Base-by-base conservation (phyloP, 371 early-diverging fungal species). In the Coemansia sp. region DNA sequence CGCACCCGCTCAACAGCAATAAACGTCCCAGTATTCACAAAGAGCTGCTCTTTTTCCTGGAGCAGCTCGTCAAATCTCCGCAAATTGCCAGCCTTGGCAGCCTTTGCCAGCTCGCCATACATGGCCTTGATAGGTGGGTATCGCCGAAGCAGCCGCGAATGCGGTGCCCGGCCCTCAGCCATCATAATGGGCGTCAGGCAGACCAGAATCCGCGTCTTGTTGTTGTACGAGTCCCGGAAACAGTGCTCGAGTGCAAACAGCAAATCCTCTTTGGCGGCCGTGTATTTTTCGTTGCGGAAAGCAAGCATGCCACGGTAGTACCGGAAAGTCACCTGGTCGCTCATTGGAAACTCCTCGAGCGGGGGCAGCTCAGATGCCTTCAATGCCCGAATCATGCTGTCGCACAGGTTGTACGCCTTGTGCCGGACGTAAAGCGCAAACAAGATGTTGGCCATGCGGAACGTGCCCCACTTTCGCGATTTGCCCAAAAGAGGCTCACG, bases 401-500 rank as follows among this genome's bases (percentile, higher is more conserved):
- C 85, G 65, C 94, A 93, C 15, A 96, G 80, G 66, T 94, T 93
- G 61, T 89, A 88, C 54, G 90, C 89, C 56, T 86, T 87, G 29
- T 94, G 78, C 87, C 87, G 69, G 74, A 93, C 90, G 64, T 95
- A 95, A 3, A 90, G 91, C 53, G 85, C 82, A 76, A 96, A 92
- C 21, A 96, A 81, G 4, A 94, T 83, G 39, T 90, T 92, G 61
- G 88, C 88, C 74, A 95, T 85, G 62, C 83, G 87, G 71, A 93
- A 96, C 0, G 93, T 92, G 13, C 96, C 97, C 88, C 92, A 93
- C 65, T 93, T 94, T 39, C 93, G 87, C 19, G 94, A 92, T n/a
- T 69, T 60, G 4, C 65, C 62, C 8, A 84, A 54, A 7, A 49
- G n/a, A 7, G 68, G 70, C 48, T 85, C 88, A 84, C 94, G 80